These are phyloP conservation scores for Arxiozyma telluris DNA, from an alignment of 1,139 yeast genomes.

Conservation along the genomic window DNA sequence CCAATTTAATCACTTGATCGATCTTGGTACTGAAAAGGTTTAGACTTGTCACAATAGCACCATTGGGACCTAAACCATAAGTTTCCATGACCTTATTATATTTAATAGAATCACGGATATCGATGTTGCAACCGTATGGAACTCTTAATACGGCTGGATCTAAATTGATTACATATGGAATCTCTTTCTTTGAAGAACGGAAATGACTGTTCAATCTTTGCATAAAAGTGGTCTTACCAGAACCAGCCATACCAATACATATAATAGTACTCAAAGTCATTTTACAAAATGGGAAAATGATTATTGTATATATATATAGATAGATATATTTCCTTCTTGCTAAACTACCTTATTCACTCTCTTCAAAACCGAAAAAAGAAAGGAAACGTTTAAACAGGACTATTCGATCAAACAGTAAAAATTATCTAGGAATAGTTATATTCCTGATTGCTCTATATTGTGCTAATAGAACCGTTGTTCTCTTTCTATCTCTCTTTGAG, in stretches of 20 bases:
- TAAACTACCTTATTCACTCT: background rate
- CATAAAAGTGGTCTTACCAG: constrained; percentile 97
- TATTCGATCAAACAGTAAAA: too few relatives aligned
- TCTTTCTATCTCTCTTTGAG: background rate
- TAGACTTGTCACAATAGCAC: constrained; percentile 92
- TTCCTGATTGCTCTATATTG: too few relatives aligned
- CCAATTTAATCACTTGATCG: constrained; percentile 83
- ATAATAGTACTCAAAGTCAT: constrained; percentile 61
- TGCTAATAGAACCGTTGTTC: background rate
- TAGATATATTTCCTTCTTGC: background rate
- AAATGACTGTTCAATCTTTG: constrained; percentile 87
- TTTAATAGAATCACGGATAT: constrained; percentile 91
- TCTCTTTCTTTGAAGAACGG: constrained; percentile 46
- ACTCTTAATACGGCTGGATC: constrained; percentile 94
- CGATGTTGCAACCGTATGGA: constrained; percentile 91
- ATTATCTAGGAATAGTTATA: too few relatives aligned
- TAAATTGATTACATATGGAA: constrained; percentile 82
- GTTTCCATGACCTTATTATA: constrained; percentile 93
- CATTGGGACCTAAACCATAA: constrained; percentile 92
- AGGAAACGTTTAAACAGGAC: too few relatives aligned
- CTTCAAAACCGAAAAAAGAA: background rate
- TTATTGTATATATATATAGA: too few relatives aligned
- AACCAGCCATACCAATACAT: constrained; percentile 96
- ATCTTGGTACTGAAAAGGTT: constrained; percentile 90
- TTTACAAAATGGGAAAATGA: background rate